Evolutionary conservation across 352 stramenopile species (phyloP), one percentile per base, ranked within the genome.

Genomic region (Globisporangium canariense): DNA sequence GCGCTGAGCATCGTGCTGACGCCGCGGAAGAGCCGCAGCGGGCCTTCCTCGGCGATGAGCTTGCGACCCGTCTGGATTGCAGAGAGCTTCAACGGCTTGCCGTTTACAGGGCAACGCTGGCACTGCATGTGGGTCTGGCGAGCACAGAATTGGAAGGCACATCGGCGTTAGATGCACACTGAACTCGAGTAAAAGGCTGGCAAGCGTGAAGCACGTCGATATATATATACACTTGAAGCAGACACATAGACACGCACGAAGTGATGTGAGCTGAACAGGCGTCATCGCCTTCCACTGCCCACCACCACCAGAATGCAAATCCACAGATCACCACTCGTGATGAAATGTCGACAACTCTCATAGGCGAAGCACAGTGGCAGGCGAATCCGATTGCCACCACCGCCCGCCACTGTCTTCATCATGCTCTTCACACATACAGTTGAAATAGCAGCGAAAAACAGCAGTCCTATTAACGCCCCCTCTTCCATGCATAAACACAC

Each of bases 1-100:
- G 95, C 97, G 2, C 96, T 77, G 36, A 99, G 88, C 83, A 99
- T 99, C 20, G 96, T 98, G 64, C 97, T 98, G 20, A 99, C 97
- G 49, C 73, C 98, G 57, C 97, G 83, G 83, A 98, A 99, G 34
- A 99, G 77, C 46, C 97, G 78, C 22, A 88, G 56, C 38, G 83
- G 74, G 0, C 86, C 86, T 77, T 94, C 83, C 62, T 90, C 74
- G 0, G 75, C 64, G 45, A 93, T 64, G 30, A 94, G 76, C 46
- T 78, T 76, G 49, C 79, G 76, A 4, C 75, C 80, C 9, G 86
- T 94, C 52, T 89, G 74, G 9, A 75, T 75, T 34, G 86, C 83
- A 52, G 82, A 83, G 36, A 91, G 62, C 50, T 82, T 67, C 5
- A 89, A 36, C 49, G 70, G 70, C 52, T 80, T 79, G 53, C 78